These are phyloP conservation scores for Bacidia gigantensis DNA, from an alignment of 495 filamentous ascomycete species.

Conservation along the genomic window DNA sequence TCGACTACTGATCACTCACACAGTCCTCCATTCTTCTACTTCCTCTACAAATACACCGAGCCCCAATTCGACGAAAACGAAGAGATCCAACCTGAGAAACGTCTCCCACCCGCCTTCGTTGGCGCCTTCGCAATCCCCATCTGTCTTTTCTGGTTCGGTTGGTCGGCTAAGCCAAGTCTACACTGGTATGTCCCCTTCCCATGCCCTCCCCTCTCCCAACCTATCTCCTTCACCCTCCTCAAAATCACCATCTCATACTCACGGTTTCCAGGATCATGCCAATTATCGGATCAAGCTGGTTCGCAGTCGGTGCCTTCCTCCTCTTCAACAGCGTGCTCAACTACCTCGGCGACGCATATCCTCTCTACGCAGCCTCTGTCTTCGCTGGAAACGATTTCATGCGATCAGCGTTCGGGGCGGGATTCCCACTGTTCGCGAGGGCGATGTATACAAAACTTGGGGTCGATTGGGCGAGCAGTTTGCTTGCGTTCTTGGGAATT, in stretches of 20 bases:
- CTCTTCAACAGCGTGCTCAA: slow-evolving; percentile 41
- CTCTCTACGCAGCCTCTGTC: slow-evolving; percentile 32
- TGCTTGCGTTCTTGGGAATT: slow-evolving; percentile 43
- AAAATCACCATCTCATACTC: neutral
- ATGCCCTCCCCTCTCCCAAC: neutral
- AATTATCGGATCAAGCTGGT: slow-evolving; percentile 38
- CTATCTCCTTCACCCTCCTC: neutral
- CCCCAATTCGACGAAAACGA: slow-evolving; percentile 28
- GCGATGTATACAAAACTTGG: slow-evolving; percentile 48
- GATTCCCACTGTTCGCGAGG: slow-evolving; percentile 36
- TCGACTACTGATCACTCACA: neutral
- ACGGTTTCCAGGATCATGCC: slow-evolving; percentile 27
- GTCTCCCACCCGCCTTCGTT: slow-evolving; percentile 29
- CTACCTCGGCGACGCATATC: slow-evolving; percentile 28
- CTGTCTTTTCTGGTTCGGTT: slow-evolving; percentile 47
- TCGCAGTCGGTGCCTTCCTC: slow-evolving; percentile 38
- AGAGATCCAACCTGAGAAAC: slow-evolving; percentile 29
- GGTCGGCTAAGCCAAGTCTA: slow-evolving; percentile 29
- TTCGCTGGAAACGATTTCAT: slow-evolving; percentile 40
- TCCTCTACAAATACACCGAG: slow-evolving; percentile 28
- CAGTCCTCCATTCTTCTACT: slow-evolving; percentile 31
- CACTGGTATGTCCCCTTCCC: slow-evolving; percentile 26
- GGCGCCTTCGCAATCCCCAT: slow-evolving; percentile 32
- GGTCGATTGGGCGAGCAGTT: slow-evolving; percentile 45
- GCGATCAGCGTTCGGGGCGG: slow-evolving; percentile 33